Evolutionary conservation across 805 yeast species (phyloP), one percentile per base, ranked within the genome.

Genomic region (Wickerhamomyces bovis): DNA sequence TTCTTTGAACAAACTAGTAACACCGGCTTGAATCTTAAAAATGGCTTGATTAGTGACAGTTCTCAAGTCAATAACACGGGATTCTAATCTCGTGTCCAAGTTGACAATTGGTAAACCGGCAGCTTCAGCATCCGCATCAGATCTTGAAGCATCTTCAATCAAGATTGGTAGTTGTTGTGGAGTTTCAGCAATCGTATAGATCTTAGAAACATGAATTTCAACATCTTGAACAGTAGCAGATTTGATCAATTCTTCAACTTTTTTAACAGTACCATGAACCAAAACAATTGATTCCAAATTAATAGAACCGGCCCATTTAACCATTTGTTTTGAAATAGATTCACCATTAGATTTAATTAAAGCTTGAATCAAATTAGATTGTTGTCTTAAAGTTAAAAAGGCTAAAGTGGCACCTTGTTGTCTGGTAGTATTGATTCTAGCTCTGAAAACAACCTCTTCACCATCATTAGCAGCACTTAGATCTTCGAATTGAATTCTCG

Each of bases 1-100:
- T 72, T 94, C 98, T 66, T 95, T 81, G 78, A 94, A 94, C 62
- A 95, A 72, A 36, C 75, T 73, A 64, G 92, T 79, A 48, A 94
- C 95, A 60, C 92, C 99, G 43, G 92, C 78, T 71, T 88, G 95
- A 61, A 94, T 83, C 69, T 81, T 85, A 81, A 94, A 94, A 56
- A 94, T 94, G 44, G 99, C 95, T 73, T 94, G 98, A 75, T 94
- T 94, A 45, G 99, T 92, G 40, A 85, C 86, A 6, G 99, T 94
- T 77, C 99, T 85, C 66, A 94, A 76, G 65, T 94, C 99, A 66
- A 94, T 89, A 46, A 92, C 97, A 66, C 99, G 82, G 45, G 94
- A 74, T 66, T 94, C 98, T 62, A 94, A 77, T 67, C 99, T 81
- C 31, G 99, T 94, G 70, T 94, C 99, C 64, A 94, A 81, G 72